phyloP scores from a whole-genome alignment of 2,329 filamentous ascomycete species.

The Fusarium sterilihyphosum region DNA sequence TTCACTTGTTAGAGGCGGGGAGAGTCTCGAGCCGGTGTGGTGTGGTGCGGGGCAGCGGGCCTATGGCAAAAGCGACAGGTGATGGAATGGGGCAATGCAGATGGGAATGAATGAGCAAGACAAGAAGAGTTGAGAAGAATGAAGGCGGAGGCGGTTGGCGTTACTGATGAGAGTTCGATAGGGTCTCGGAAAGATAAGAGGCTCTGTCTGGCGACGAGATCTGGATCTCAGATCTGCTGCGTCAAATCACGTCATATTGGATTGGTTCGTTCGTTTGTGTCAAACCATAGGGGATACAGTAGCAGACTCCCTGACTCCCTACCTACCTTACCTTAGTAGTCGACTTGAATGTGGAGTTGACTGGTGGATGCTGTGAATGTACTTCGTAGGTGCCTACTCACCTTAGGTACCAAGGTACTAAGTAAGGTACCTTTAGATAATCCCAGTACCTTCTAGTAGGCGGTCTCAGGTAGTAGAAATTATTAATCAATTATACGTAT shows the following conservation, averaged over 20 bases:
- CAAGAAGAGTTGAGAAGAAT: slow-evolving; percentile 25
- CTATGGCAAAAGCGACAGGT: slow-evolving; percentile 23
- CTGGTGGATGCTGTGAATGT: background rate
- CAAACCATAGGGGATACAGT: background rate
- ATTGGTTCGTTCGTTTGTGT: background rate
- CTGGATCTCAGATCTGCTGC: slow-evolving; percentile 4
- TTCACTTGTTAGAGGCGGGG: slow-evolving; percentile 20
- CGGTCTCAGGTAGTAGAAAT: background rate
- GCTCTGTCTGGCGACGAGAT: background rate
- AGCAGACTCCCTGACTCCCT: background rate
- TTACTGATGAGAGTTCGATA: background rate
- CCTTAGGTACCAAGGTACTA: background rate
- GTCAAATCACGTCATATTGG: background rate
- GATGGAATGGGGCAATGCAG: slow-evolving; percentile 29
- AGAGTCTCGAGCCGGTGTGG: slow-evolving; percentile 28
- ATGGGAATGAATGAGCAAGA: slow-evolving; percentile 29
- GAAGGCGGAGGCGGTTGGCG: slow-evolving; percentile 26
- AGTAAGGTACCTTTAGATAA: background rate
- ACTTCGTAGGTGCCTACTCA: background rate
- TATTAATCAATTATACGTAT: background rate
- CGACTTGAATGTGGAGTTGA: background rate
- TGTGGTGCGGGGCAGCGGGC: slow-evolving; percentile 26
- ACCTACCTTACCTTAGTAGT: background rate
- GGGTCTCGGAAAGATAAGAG: background rate
- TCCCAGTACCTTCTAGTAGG: background rate